Evolutionary conservation across 2,329 filamentous ascomycete species (phyloP).

Genomic region (Scleromitrula shiraiana): DNA sequence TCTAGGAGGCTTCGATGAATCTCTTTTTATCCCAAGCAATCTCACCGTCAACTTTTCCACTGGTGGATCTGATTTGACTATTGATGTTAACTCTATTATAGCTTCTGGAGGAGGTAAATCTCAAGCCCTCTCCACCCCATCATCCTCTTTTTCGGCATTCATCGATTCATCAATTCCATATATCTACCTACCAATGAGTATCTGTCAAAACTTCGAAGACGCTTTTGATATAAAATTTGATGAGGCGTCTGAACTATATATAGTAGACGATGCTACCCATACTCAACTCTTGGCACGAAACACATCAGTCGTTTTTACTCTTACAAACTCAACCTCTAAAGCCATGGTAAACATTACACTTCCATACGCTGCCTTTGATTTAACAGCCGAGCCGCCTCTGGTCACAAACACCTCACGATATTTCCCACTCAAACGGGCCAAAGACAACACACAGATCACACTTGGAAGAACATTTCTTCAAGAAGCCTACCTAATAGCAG

Average conservation of each 20-base stretch:
- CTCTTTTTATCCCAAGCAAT: constrained; percentile 33
- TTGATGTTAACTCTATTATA: constrained; percentile 30
- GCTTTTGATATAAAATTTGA: constrained; percentile 32
- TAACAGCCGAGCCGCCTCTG: constrained; percentile 30
- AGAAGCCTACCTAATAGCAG: constrained; percentile 31
- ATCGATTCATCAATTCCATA: constrained; percentile 35
- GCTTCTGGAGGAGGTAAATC: constrained; percentile 10
- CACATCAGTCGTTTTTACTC: constrained; percentile 31
- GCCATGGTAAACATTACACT: constrained; percentile 29
- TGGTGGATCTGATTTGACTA: constrained; percentile 32
- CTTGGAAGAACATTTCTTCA: constrained; percentile 36
- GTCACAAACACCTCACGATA: constrained; percentile 26
- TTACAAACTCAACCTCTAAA: constrained; percentile 27
- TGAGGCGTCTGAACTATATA: constrained; percentile 30
- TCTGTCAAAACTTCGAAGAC: constrained; percentile 32
- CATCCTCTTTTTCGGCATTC: constrained; percentile 17
- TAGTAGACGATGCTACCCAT: constrained; percentile 27
- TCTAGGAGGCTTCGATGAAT: constrained; percentile 34
- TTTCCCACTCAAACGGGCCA: constrained; percentile 33
- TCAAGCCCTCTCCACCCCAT: constrained; percentile 10
- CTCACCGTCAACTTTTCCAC: constrained; percentile 33
- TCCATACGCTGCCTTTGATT: constrained; percentile 34
- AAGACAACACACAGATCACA: constrained; percentile 29
- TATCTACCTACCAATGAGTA: constrained; percentile 32
- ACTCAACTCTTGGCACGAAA: constrained; percentile 23